Conservation (phyloP, 805 yeast species). For the Yarrowia sp. region DNA sequence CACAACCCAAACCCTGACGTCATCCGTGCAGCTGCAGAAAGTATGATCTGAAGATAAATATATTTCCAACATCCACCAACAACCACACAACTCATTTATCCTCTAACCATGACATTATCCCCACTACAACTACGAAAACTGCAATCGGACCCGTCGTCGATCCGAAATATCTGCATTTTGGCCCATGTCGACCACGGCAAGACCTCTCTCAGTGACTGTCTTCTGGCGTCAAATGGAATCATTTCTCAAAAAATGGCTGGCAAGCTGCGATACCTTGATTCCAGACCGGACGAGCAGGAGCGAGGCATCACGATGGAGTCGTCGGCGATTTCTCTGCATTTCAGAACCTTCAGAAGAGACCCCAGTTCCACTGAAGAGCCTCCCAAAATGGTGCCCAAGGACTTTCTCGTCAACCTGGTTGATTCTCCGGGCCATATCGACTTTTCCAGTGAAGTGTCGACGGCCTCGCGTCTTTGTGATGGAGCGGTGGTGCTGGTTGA, state of each 20-base stretch:
- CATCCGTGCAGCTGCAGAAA: slow-evolving; percentile 23
- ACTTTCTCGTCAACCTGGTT: slow-evolving; percentile 85
- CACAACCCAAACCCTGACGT: slow-evolving; percentile 26
- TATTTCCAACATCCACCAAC: not conserved
- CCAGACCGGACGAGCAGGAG: slow-evolving; percentile 93
- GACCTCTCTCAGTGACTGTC: slow-evolving; percentile 90
- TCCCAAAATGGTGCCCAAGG: slow-evolving; percentile 56
- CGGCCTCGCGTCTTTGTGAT: slow-evolving; percentile 94
- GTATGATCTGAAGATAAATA: slow-evolving; percentile 6
- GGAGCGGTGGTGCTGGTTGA: slow-evolving; percentile 96
- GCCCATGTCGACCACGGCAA: slow-evolving; percentile 99
- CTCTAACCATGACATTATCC: slow-evolving; percentile 55
- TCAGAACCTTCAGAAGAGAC: slow-evolving; percentile 60
- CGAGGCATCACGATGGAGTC: slow-evolving; percentile 99
- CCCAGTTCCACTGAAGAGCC: slow-evolving; percentile 43
- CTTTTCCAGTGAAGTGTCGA: slow-evolving; percentile 93
- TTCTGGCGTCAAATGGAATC: slow-evolving; percentile 94
- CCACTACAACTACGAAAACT: slow-evolving; percentile 68
- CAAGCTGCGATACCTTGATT: slow-evolving; percentile 87
- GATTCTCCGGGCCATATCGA: slow-evolving; percentile 99
- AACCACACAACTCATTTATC: not conserved
- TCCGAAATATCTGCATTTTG: slow-evolving; percentile 90
- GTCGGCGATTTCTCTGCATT: slow-evolving; percentile 92
- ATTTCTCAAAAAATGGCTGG: slow-evolving; percentile 96
- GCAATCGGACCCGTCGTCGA: slow-evolving; percentile 71